Conservation (phyloP, 1,284 basidiomycete species). For the Takashimella tepidaria region DNA sequence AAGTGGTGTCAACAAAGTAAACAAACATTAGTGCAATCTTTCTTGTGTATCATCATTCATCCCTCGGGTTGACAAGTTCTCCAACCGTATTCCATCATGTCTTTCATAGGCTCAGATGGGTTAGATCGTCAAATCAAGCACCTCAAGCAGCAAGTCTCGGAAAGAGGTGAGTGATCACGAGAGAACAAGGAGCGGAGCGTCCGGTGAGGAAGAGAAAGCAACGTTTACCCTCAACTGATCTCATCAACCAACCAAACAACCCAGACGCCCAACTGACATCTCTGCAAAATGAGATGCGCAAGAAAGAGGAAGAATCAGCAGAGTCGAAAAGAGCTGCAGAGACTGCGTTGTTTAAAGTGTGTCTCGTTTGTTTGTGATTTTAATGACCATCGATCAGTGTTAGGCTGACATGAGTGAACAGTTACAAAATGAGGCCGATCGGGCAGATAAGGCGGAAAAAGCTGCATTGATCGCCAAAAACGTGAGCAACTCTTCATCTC, state of each 20-base stretch:
- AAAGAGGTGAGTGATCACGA: slow-evolving; percentile 34
- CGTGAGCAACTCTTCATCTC: slow-evolving; percentile 13
- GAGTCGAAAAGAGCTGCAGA: slow-evolving; percentile 30
- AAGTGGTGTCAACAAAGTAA: too few species aligned
- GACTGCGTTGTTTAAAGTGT: slow-evolving; percentile 35
- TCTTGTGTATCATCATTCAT: too few species aligned
- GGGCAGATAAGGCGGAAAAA: slow-evolving; percentile 30
- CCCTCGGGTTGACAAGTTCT: too few species aligned
- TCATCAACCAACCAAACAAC: background rate
- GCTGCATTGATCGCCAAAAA: slow-evolving; percentile 12
- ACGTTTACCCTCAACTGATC: background rate
- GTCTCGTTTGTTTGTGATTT: too few species aligned
- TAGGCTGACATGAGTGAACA: slow-evolving; percentile 6
- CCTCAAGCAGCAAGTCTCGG: slow-evolving; percentile 36
- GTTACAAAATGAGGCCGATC: slow-evolving; percentile 29
- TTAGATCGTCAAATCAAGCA: slow-evolving; percentile 38
- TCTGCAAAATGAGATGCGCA: slow-evolving; percentile 37
- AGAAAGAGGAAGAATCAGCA: slow-evolving; percentile 26
- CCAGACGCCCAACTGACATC: slow-evolving; percentile 38
- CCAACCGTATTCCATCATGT: too few species aligned
- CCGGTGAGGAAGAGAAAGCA: too few species aligned
- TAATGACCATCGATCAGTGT: background rate
- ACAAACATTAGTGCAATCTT: too few species aligned
- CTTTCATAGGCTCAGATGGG: slow-evolving; percentile 34
- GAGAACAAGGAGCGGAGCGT: too few species aligned